Base-by-base conservation (phyloP, 768 basidiomycete species). In the Lactarius sp. region DNA sequence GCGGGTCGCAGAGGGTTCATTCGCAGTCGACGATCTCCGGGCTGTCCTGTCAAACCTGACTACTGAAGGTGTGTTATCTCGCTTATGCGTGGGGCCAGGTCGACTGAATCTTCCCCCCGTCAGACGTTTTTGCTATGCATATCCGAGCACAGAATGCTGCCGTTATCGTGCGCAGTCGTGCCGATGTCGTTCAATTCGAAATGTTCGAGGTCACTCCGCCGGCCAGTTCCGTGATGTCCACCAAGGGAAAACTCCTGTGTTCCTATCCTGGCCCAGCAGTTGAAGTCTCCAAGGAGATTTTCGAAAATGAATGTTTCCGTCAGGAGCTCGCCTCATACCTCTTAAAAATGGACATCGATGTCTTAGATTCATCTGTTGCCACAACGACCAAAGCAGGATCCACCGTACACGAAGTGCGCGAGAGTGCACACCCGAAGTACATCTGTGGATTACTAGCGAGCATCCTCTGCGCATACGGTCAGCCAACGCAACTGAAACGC, bases 361-460 rank as follows among this genome's bases (percentile, higher is more conserved):
- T 70, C 20, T 68, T 73, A 2, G 79, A 75, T 49, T 70, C 75
- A 12, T 69, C 73, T 6, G 65, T 78, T 2, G 72, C 66, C 1
- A 78, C 75, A 2, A 78, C 75, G 4, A 68, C 12, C 5, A 81
- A 81, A 34, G 66, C 66, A 34, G 56, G 60, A 13, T 63, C 61
- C 14, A 31, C 20, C 13, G 60, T 63, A 31, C 27, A 42, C 0
- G 80, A 83, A 68, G 51, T 62, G 2, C 72, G 80, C 6, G 78
- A 78, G 20, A 78, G 77, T 0, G 47, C 73, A 0, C 68, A 82
- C 64, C 79, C 80, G 0, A 76, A 77, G 0, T 81, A 81, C 59
- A 80, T 84, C 64, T 79, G 80, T 5, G 74, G 80, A 58, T 70
- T 83, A 6, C 72, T 84, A 10, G 75, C 75, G 2, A 77, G 76